A percentile compares a stretch with the other conserved stretches of the same genome.
These are phyloP conservation scores for Rosa persica DNA, from an alignment of 306 rosid species.

Conservation along the genomic window DNA sequence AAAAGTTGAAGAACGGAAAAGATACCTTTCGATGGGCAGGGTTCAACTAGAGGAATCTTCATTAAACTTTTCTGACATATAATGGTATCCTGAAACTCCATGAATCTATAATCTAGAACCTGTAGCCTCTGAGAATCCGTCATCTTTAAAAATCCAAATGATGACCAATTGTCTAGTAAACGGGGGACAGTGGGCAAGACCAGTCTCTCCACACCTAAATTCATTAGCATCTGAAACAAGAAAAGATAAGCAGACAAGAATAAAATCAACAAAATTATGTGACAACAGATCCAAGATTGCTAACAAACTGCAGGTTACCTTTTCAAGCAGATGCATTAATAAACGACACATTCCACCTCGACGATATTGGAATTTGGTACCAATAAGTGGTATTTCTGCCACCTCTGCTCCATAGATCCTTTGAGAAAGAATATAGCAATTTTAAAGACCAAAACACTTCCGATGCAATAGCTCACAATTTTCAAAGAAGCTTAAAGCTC, in stretches of 20 bases:
- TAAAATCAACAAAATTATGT: not conserved
- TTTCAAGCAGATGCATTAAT: not conserved
- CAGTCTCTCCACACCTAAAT: not conserved
- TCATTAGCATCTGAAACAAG: not conserved
- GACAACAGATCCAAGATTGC: not conserved
- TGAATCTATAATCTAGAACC: not conserved
- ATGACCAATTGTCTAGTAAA: not conserved
- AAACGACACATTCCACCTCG: constrained; percentile 75
- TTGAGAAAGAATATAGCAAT: constrained; percentile 20
- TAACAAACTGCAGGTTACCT: not conserved
- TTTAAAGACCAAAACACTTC: constrained; percentile 10
- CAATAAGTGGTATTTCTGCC: constrained; percentile 88
- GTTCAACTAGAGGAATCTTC: not conserved
- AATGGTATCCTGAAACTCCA: not conserved
- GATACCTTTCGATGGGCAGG: not conserved
- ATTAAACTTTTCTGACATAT: not conserved
- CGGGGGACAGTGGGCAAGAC: not conserved
- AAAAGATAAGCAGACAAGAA: not conserved
- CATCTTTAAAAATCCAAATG: not conserved
- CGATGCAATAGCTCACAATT: constrained; percentile 6
- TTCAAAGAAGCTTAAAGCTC: constrained; percentile 15
- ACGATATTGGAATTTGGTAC: constrained; percentile 69
- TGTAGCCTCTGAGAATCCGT: not conserved
- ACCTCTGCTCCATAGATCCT: constrained; percentile 76
- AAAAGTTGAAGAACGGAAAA: not conserved